phyloP scores from a whole-genome alignment of 108 stramenopile species.

The Cyclotella kingstonii region DNA sequence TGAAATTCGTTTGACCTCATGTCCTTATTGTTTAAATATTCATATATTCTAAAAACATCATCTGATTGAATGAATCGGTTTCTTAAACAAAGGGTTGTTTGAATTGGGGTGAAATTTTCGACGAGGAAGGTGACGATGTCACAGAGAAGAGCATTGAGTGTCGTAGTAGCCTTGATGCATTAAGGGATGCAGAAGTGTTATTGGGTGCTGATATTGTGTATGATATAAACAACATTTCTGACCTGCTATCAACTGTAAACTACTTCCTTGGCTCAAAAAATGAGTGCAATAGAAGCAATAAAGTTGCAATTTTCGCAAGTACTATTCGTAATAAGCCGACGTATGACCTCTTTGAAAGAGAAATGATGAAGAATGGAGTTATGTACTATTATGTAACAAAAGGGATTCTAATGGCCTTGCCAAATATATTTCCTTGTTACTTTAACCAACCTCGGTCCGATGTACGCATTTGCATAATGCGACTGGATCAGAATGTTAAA shows the following conservation, averaged over 20 bases:
- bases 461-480: constrained; percentile 50
- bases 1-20: constrained; percentile 1
- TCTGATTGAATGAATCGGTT: neutral
- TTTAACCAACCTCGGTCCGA: constrained; percentile 55
- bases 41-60: neutral
- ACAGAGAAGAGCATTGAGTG: neutral
- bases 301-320: constrained; percentile 55
- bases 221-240: constrained; percentile 40
- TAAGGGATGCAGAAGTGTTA: constrained; percentile 48
- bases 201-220: constrained; percentile 75
- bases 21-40: neutral
- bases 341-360: constrained; percentile 48
- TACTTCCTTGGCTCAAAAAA: constrained; percentile 31
- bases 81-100: constrained; percentile 38
- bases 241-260: constrained; percentile 39
- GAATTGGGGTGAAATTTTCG: constrained; percentile 54
- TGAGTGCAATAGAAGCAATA: constrained; percentile 6
- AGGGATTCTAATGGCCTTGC: constrained; percentile 3
- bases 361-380: constrained; percentile 38
- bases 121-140: neutral
- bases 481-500: constrained; percentile 8
- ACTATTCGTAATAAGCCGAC: constrained; percentile 55
- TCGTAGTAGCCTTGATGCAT: neutral
- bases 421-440: constrained; percentile 54
- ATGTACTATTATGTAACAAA: constrained; percentile 20